Conservation (phyloP, 1,284 basidiomycete species). For the Coniferiporia weirii region DNA sequence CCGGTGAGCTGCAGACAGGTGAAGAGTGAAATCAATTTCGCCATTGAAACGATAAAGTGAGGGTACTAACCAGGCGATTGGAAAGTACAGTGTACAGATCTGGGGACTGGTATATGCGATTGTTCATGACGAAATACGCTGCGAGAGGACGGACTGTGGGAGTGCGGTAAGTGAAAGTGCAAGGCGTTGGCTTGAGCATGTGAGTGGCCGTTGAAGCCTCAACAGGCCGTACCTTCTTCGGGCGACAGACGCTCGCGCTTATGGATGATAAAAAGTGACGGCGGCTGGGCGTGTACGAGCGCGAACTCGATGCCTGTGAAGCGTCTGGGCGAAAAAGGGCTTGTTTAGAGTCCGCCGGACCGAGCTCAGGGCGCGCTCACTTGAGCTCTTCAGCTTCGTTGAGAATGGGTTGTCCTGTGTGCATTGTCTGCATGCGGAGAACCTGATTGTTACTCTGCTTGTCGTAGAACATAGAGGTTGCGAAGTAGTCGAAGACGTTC, state of each 20-base stretch:
- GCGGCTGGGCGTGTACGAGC: slow-evolving; percentile 70
- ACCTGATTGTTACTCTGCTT: slow-evolving; percentile 86
- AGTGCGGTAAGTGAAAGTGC: neutral
- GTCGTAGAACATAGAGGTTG: slow-evolving; percentile 84
- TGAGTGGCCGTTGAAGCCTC: slow-evolving; percentile 2
- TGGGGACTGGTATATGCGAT: slow-evolving; percentile 81
- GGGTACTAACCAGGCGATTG: slow-evolving; percentile 62
- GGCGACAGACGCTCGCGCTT: slow-evolving; percentile 77
- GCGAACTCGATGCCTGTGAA: slow-evolving; percentile 83
- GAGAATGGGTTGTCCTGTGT: slow-evolving; percentile 61
- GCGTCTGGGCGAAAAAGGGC: slow-evolving; percentile 41
- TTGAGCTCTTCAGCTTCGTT: slow-evolving; percentile 79
- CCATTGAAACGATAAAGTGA: neutral
- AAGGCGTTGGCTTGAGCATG: slow-evolving; percentile 11
- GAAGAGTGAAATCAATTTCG: neutral
- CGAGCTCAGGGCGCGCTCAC: slow-evolving; percentile 36
- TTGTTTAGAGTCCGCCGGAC: slow-evolving; percentile 4
- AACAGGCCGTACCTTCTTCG: slow-evolving; percentile 56
- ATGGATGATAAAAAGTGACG: slow-evolving; percentile 79
- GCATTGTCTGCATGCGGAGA: slow-evolving; percentile 83
- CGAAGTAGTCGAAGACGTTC: slow-evolving; percentile 83
- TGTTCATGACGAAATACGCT: slow-evolving; percentile 81
- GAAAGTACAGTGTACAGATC: slow-evolving; percentile 78
- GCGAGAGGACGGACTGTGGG: slow-evolving; percentile 62
- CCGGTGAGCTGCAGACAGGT: slow-evolving; percentile 53